Evolutionary conservation across 441 rosid species (phyloP), one percentile per base, ranked within the genome.

Genomic region (Populus trichocarpa): DNA sequence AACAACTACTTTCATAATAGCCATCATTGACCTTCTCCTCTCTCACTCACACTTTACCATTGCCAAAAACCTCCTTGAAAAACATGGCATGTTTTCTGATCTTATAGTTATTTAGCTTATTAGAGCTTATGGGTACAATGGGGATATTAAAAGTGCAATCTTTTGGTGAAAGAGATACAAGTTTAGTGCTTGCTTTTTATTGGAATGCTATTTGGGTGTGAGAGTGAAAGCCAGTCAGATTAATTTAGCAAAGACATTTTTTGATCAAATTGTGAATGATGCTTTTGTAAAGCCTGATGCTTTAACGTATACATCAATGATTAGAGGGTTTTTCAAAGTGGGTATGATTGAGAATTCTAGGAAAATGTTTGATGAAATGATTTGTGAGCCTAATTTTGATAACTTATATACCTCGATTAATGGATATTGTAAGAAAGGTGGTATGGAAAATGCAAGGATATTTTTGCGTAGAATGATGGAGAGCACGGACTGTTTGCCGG

Each of bases 301-400:
- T 35, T 84, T 84, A 18, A 77, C 87, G 20, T 84, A 82, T 71
- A 73, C 88, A 1, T 79, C 72, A 28, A 77, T 87, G 88, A 85
- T 85, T 0, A 82, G 78, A 18, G 87, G 85, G 7, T 75, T 67
- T 20, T 81, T 82, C 23, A 87, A 84, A 72, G 8, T 73, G 70
- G 85, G 86, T 50, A 81, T 77, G 83, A 64, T 87, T 69, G 85
- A 82, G 71, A 46, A 75, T 77, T 87, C 88, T n/a, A 70, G 70
- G 70, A 81, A 79, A 82, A 25, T 85, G 86, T 85, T 85, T 26
- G 88, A 85, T 81, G 86, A 83, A 83, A 87, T 87, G 84, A 2
- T 23, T 8, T 74, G 83, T 70, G 65, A 79, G 76, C 88, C 83
- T 12, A 84, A 83, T 80, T 40, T 70, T 70, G 69, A 13, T 81